These are phyloP conservation scores for Helicostylum pulchrum DNA, from an alignment of 192 early-diverging fungal genomes.

Conservation along the genomic window DNA sequence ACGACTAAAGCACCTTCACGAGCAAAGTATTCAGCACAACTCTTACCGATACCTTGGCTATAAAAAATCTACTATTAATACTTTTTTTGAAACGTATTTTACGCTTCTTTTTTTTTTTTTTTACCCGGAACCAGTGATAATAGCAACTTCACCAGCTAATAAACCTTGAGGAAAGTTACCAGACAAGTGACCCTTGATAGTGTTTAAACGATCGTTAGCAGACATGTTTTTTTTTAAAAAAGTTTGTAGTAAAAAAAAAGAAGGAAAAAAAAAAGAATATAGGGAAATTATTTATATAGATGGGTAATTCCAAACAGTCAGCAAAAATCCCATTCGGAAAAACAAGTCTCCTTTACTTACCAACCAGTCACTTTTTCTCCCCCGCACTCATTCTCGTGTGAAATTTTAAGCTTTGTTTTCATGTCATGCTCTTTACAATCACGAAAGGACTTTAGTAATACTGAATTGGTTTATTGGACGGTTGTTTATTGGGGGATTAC, in stretches of 20 bases:
- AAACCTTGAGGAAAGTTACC: conserved; percentile 49
- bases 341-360: too few species aligned
- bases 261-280: neutral
- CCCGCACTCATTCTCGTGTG: too few species aligned
- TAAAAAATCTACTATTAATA: neutral
- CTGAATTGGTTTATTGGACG: too few species aligned
- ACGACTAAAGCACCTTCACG: conserved; percentile 88
- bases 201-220: conserved; percentile 37
- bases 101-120: neutral
- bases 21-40: conserved; percentile 84
- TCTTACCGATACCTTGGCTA: conserved; percentile 81
- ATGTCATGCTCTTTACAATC: too few species aligned
- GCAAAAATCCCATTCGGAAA: too few species aligned
- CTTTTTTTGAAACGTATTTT: neutral
- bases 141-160: conserved; percentile 57
- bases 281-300: too few species aligned
- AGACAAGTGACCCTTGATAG: conserved; percentile 41
- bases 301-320: too few species aligned
- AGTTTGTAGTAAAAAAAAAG: neutral
- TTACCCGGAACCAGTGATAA: conserved; percentile 64
- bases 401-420: too few species aligned
- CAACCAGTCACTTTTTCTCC: too few species aligned
- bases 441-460: too few species aligned
- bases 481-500: too few species aligned
- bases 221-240: conserved; percentile 21